Evolutionary conservation across 208 protist species (phyloP).

Genomic region (Acanthamoeba polyphaga): DNA sequence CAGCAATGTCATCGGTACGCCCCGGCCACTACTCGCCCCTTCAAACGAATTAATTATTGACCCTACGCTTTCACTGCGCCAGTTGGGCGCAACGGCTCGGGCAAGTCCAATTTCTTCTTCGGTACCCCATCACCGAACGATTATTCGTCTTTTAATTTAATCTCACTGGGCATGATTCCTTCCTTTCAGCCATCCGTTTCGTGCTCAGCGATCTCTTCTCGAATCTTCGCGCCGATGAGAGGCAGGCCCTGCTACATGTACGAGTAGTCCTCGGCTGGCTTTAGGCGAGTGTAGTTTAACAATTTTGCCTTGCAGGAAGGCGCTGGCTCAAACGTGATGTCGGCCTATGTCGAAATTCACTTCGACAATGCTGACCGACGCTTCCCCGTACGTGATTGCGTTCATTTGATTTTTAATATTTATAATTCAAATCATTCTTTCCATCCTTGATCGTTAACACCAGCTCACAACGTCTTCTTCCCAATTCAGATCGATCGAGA

Average conservation of each 20-base stretch:
- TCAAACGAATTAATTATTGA: not conserved
- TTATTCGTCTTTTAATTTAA: slow-evolving; percentile 41
- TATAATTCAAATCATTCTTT: not conserved
- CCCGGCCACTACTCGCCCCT: not conserved
- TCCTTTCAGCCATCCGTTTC: slow-evolving; percentile 67
- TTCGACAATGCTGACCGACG: slow-evolving; percentile 98
- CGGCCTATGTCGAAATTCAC: slow-evolving; percentile 89
- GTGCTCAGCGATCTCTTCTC: slow-evolving; percentile 72
- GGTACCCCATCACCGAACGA: slow-evolving; percentile 2
- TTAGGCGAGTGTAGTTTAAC: not conserved
- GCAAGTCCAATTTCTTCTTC: slow-evolving; percentile 75
- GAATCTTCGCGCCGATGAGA: slow-evolving; percentile 37
- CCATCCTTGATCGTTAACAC: not conserved
- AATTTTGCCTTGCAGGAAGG: not conserved
- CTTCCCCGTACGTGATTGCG: slow-evolving; percentile 93
- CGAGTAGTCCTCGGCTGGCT: not conserved
- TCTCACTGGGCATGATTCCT: not conserved
- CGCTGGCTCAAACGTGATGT: slow-evolving; percentile 25
- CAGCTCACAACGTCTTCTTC: no score
- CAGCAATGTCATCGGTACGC: slow-evolving; percentile 65
- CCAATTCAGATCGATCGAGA: slow-evolving; percentile 82
- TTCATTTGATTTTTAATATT: not conserved
- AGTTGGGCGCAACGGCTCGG: slow-evolving; percentile 70
- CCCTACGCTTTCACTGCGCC: not conserved
- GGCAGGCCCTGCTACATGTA: slow-evolving; percentile 47